Base-by-base conservation (phyloP, 2,329 filamentous ascomycete genomes). In the Waltergamsia citrina region DNA sequence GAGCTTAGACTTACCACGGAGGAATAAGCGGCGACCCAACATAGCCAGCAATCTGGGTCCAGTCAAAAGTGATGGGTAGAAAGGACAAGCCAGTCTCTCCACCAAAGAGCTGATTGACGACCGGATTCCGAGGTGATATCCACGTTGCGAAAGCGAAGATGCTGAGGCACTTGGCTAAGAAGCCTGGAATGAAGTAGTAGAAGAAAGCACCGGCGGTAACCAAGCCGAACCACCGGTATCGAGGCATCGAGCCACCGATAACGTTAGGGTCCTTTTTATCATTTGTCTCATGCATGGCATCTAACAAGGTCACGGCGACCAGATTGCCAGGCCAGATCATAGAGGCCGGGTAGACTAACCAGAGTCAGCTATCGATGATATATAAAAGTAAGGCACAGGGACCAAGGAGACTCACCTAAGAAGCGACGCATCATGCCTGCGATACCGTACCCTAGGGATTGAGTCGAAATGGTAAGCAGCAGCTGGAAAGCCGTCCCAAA, bases 301-400 rank as follows among this genome's bases (percentile, higher is more conserved):
- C 78, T 62, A 85, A 79, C 23, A 85, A 57, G 1, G 78, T 72
- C 7, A 80, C 71, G 5, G 72, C 71, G 34, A 81, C 78, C 17
- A 86, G 61, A 32, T 74, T 81, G 3, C 63, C 67, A 0, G 81
- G 81, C 80, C 81, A 85, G 38, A 85, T 83, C 77, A 85, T 83
- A 8, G 80, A 73, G 1, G 78, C 76, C 4, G 74, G 74, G 43
- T 77, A 76, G 9, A 75, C 69, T 72, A 35, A 10, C 7, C 12
- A n/a, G 2, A 6, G 16, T 5, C 2, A 17, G 11, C 7, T 14
- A 6, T 3, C 8, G 7, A 35, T 16, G n/a, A 4, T 7, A 6
- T 29, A 9, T 19, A 8, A 15, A 11, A 30, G 15, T 7, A 17
- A 21, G 12, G 16, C 14, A 4, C 17, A n/a, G 27, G 15, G 12